Conservation (phyloP, 192 early-diverging fungal genomes). For the Dispira parvispora region DNA sequence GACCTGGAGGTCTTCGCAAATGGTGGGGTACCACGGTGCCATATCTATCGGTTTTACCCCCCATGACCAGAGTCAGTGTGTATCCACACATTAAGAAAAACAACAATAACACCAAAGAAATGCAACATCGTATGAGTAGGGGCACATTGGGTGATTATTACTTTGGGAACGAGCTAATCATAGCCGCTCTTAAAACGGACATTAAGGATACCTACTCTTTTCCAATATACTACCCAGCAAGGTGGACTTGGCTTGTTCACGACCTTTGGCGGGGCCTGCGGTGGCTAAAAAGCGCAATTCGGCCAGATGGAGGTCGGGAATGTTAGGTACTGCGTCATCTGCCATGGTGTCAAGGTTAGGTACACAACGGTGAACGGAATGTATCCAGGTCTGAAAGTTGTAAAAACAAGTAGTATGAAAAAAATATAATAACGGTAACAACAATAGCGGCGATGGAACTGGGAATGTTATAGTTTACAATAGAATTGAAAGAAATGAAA, state of each 20-base stretch:
- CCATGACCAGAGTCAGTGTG: background rate
- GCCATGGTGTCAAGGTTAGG: conserved; percentile 25
- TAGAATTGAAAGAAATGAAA: background rate
- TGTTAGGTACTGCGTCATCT: conserved; percentile 51
- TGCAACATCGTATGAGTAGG: background rate
- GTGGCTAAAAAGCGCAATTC: conserved; percentile 64
- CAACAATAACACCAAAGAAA: background rate
- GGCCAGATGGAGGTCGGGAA: conserved; percentile 78
- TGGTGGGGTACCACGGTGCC: conserved; percentile 59
- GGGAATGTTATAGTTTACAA: conserved; percentile 1
- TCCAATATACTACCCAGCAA: conserved; percentile 61
- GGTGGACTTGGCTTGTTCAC: conserved; percentile 46
- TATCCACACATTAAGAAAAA: background rate
- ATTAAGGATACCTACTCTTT: conserved; percentile 45
- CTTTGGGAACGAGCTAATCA: background rate
- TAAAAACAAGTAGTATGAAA: conserved; percentile 8
- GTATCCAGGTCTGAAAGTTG: background rate
- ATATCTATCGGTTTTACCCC: conserved; percentile 38
- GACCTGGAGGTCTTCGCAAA: conserved; percentile 45
- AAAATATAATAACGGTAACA: background rate
- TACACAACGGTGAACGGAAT: conserved; percentile 7
- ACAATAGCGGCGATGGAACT: background rate
- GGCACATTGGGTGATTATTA: background rate
- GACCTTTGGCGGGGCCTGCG: conserved; percentile 50
- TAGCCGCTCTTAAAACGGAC: background rate